Conservation (phyloP, 441 rosid genomes). For the Gossypium gossypioides region DNA sequence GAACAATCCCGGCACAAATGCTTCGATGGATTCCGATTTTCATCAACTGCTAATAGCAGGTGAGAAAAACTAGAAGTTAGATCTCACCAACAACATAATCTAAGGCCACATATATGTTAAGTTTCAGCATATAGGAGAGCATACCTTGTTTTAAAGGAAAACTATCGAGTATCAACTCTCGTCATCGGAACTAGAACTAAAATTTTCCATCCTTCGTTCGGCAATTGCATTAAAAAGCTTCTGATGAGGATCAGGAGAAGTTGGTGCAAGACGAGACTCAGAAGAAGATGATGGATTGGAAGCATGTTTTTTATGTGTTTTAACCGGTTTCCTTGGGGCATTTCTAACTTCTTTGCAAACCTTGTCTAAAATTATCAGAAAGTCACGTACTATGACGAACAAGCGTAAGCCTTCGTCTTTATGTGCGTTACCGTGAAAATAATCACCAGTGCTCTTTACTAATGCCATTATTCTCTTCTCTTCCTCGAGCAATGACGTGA, state of each 20-base stretch:
- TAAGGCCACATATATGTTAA: not conserved
- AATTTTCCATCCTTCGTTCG: slow-evolving; percentile 34
- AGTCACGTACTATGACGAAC: slow-evolving; percentile 66
- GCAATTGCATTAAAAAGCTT: slow-evolving; percentile 64
- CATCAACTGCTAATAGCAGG: not conserved
- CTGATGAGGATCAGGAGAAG: slow-evolving; percentile 40
- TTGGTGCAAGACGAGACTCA: slow-evolving; percentile 29
- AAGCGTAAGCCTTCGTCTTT: slow-evolving; percentile 87
- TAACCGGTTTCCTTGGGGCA: slow-evolving; percentile 31
- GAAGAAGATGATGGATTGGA: slow-evolving; percentile 37
- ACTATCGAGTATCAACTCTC: not conserved
- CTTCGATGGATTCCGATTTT: not conserved
- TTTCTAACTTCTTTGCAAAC: slow-evolving; percentile 71
- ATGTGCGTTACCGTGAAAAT: slow-evolving; percentile 87
- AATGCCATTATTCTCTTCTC: slow-evolving; percentile 76
- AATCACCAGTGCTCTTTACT: slow-evolving; percentile 88
- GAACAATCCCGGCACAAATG: not conserved
- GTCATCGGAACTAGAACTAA: slow-evolving; percentile 35
- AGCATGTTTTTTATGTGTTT: slow-evolving; percentile 40
- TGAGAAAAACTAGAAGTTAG: not conserved
- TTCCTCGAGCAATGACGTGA: slow-evolving; percentile 48
- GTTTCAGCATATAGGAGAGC: not conserved
- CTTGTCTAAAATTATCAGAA: slow-evolving; percentile 72
- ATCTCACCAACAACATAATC: not conserved
- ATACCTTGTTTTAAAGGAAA: not conserved